phyloP scores from a whole-genome alignment of 768 basidiomycete species.

The Aureoboletus auriporus region DNA sequence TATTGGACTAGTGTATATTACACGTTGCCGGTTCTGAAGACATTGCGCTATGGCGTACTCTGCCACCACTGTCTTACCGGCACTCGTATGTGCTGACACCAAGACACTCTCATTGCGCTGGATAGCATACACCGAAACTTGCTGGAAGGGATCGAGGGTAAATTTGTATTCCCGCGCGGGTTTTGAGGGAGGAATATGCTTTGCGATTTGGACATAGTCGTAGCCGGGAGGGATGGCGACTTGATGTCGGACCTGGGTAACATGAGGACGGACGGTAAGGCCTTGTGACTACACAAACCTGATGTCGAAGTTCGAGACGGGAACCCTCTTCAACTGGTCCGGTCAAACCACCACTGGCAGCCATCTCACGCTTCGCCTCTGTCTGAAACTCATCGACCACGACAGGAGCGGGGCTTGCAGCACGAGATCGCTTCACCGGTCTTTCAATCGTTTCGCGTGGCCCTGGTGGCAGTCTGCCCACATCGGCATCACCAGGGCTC shows the following conservation, averaged over 20 bases:
- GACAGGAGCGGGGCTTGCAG: conserved; percentile 65
- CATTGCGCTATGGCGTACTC: conserved; percentile 99
- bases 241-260: conserved; percentile 81
- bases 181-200: conserved; percentile 87
- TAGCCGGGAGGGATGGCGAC: conserved; percentile 94
- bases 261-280: conserved; percentile 3
- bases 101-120: conserved; percentile 97
- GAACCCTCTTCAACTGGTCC: conserved; percentile 66
- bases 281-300: conserved; percentile 36
- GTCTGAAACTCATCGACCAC: conserved; percentile 94
- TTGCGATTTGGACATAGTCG: conserved; percentile 83
- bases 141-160: conserved; percentile 94
- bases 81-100: conserved; percentile 97
- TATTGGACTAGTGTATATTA: conserved; percentile 99
- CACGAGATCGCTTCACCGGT: conserved; percentile 52
- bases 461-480: conserved; percentile 1
- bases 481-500: conserved; percentile 6
- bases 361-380: conserved; percentile 88
- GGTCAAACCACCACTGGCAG: conserved; percentile 82
- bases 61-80: conserved; percentile 98
- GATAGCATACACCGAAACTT: conserved; percentile 91
- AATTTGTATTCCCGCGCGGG: conserved; percentile 95
- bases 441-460: conserved; percentile 30
- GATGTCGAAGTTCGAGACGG: conserved; percentile 75
- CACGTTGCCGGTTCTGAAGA: conserved; percentile 88